Conservation (phyloP, 1,284 basidiomycete species). For the Boletellus deceptivus region DNA sequence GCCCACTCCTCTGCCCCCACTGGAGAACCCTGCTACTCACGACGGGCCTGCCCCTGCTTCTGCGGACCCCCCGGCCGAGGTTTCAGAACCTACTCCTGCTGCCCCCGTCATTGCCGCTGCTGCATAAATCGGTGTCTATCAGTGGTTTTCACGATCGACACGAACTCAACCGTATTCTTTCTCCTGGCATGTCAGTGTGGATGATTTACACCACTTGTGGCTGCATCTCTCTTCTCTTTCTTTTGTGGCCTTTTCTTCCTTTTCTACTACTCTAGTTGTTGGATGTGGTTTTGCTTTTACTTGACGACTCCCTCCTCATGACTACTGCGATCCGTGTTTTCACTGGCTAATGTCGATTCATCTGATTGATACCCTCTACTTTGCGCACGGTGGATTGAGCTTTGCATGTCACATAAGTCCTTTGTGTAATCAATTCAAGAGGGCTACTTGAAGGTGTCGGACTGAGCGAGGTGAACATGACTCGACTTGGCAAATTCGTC, state of each 20-base stretch:
- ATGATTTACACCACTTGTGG: slow-evolving; percentile 36
- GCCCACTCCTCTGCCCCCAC: slow-evolving; percentile 67
- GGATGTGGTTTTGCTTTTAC: slow-evolving; percentile 56
- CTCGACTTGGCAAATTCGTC: slow-evolving; percentile 13
- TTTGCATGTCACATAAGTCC: slow-evolving; percentile 52
- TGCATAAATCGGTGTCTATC: slow-evolving; percentile 45
- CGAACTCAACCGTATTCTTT: slow-evolving; percentile 45
- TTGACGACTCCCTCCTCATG: slow-evolving; percentile 46
- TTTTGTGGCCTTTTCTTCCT: slow-evolving; percentile 26
- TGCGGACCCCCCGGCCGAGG: slow-evolving; percentile 41
- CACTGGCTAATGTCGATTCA: slow-evolving; percentile 39
- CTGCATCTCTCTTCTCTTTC: slow-evolving; percentile 34
- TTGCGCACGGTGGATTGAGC: slow-evolving; percentile 32
- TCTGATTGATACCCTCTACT: slow-evolving; percentile 38
- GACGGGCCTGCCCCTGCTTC: slow-evolving; percentile 32
- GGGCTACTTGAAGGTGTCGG: slow-evolving; percentile 16
- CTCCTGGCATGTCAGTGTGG: slow-evolving; percentile 35
- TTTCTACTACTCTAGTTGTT: slow-evolving; percentile 57
- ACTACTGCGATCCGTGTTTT: slow-evolving; percentile 49
- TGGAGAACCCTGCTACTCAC: slow-evolving; percentile 60
- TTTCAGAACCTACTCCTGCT: slow-evolving; percentile 39
- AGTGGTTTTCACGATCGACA: slow-evolving; percentile 48
- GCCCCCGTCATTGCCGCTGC: slow-evolving; percentile 57
- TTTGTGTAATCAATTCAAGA: slow-evolving; percentile 53
- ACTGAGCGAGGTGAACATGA: slow-evolving; percentile 14